Evolutionary conservation across 2,329 filamentous ascomycete genomes (phyloP), one percentile per base, ranked within the genome.

Genomic region (Fusarium oxysporum): DNA sequence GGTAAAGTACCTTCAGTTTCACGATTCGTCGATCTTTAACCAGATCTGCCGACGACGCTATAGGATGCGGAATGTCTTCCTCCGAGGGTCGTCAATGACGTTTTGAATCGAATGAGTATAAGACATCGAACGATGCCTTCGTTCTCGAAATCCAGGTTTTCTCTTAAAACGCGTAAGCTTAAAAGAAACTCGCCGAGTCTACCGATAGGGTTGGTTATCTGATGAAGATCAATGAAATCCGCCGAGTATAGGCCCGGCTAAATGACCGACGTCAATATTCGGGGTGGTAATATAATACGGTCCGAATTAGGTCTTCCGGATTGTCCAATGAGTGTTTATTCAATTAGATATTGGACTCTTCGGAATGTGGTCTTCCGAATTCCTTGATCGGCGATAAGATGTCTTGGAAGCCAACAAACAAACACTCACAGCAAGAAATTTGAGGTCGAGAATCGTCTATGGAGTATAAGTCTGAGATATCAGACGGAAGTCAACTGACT

Each of bases 281-380:
- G 23, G 40, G 19, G 40, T 28, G n/a, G 54, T 28, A 35, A 35
- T 48, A 57, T 48, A 57, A 45, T 35, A 64, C 16, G 14, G 10
- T 41, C 60, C 59, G 21, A 47, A 21, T 65, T 47, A 35, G 60
- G 38, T 25, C 33, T 17, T 56, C 60, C 60, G 40, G 12, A 3
- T 21, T 40, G 4, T 28, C 37, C 5, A 56, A 56, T 43, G 7
- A 16, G 4, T 57, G 19, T 12, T 16, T 5, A 21, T n/a, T n/a
- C 35, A 50, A 17, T 41, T 38, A 45, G 13, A 40, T 30, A 35
- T 35, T 40, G 51, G 17, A 28, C 28, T 33, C 12, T n/a, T 40
- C 64, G 64, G 64, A 67, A 45, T 67, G 44, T 67, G 17, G 38
- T 21, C 44, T 65, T 67, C 64, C 64, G 64, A 60, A 38, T 67